Percentiles rank a stretch among this genome's conserved stretches.
These are phyloP conservation scores for Brassica balearica DNA, from an alignment of 441 rosid species.

Conservation along the genomic window DNA sequence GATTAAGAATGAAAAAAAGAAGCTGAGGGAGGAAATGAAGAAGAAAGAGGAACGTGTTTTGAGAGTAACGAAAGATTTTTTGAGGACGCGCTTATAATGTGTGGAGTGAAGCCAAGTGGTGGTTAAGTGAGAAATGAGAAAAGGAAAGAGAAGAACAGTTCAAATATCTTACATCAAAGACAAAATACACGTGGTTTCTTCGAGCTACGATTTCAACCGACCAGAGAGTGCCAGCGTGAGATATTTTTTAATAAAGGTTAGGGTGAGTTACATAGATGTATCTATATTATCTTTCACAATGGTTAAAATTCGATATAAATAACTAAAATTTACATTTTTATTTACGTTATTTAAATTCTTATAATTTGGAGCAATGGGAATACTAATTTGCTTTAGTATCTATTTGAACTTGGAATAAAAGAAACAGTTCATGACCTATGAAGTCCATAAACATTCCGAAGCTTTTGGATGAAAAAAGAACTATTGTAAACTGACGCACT, in stretches of 20 bases:
- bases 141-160: slow-evolving; percentile 27
- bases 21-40: not conserved
- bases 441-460: not conserved
- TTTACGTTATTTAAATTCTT: not conserved
- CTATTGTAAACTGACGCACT: not conserved
- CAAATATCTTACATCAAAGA: slow-evolving; percentile 30
- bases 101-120: slow-evolving; percentile 42
- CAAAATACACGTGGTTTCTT: slow-evolving; percentile 40
- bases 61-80: slow-evolving; percentile 29
- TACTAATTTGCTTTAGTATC: not conserved
- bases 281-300: not conserved
- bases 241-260: not conserved
- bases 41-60: slow-evolving; percentile 21
- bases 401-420: not conserved
- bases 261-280: not conserved
- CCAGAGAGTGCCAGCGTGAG: slow-evolving; percentile 5
- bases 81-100: slow-evolving; percentile 35
- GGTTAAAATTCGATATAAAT: not conserved
- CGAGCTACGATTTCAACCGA: slow-evolving; percentile 26
- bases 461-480: not conserved
- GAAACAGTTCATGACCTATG: not conserved
- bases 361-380: not conserved
- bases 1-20: slow-evolving; percentile 20
- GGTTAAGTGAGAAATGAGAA: slow-evolving; percentile 42
- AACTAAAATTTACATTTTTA: not conserved